These are phyloP conservation scores for Hydnum rufescens DNA, from an alignment of 768 basidiomycete species.

Conservation along the genomic window DNA sequence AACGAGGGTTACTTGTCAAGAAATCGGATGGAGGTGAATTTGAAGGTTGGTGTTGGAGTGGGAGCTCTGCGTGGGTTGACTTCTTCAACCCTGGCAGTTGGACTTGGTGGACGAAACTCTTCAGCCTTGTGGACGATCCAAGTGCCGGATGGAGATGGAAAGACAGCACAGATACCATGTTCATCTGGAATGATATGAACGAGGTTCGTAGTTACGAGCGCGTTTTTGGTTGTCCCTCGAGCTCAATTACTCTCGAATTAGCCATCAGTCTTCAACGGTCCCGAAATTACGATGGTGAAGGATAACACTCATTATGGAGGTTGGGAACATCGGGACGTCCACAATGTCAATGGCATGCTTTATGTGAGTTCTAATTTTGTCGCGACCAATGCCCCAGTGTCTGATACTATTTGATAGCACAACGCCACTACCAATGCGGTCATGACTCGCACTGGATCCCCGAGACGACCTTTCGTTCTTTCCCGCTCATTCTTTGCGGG, in stretches of 20 bases:
- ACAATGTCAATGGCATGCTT: constrained; percentile 96
- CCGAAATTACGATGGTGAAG: constrained; percentile 72
- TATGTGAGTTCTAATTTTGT: constrained; percentile 18
- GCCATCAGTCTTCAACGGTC: constrained; percentile 98
- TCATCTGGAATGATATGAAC: constrained; percentile 99
- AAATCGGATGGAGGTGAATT: constrained; percentile 52
- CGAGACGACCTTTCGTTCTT: constrained; percentile 83
- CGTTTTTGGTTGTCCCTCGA: background rate
- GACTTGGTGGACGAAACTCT: constrained; percentile 80
- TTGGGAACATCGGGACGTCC: constrained; percentile 96
- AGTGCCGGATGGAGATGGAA: constrained; percentile 47
- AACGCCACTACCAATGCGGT: constrained; percentile 72
- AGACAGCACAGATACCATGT: constrained; percentile 61
- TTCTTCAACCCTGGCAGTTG: constrained; percentile 83
- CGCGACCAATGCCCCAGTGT: background rate
- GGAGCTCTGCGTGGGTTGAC: constrained; percentile 91
- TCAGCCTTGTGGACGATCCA: constrained; percentile 32
- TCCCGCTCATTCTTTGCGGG: constrained; percentile 91
- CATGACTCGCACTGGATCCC: constrained; percentile 46
- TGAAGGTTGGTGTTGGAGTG: constrained; percentile 98
- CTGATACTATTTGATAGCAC: constrained; percentile 27
- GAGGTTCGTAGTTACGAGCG: constrained; percentile 34
- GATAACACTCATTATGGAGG: constrained; percentile 73
- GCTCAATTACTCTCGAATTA: constrained; percentile 15
- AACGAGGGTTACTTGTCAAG: constrained; percentile 68